A percentile compares a stretch with the other conserved stretches of the same genome.
phyloP scores from a whole-genome alignment of 805 yeast species.

The Metschnikowia drakensbergensis region DNA sequence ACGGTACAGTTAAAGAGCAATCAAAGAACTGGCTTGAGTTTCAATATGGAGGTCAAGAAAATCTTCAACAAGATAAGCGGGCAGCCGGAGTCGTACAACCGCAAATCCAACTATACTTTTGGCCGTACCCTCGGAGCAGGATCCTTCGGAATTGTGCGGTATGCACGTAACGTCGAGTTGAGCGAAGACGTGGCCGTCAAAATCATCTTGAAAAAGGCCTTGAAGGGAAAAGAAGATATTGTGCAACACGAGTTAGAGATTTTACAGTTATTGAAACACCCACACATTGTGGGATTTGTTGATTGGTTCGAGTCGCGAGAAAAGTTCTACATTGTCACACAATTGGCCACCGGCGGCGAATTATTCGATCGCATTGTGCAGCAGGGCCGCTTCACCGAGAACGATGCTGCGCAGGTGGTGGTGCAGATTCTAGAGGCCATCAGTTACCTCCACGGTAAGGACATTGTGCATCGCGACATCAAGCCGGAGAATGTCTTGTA shows the following conservation, averaged over 20 bases:
- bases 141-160: constrained; percentile 86
- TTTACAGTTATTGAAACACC: constrained; percentile 66
- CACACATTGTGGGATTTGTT: constrained; percentile 81
- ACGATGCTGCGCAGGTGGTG: constrained; percentile 75
- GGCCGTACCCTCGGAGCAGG: constrained; percentile 92
- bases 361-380: constrained; percentile 80
- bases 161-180: constrained; percentile 51
- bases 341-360: constrained; percentile 95
- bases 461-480: constrained; percentile 90
- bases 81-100: constrained; percentile 65
- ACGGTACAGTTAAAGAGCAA: no score
- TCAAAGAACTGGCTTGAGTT: no score
- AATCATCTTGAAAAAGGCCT: constrained; percentile 79
- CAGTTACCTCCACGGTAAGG: constrained; percentile 65
- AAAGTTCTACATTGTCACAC: constrained; percentile 90
- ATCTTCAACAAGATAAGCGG: constrained; percentile 57
- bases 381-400: constrained; percentile 82
- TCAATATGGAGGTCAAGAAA: constrained; percentile 23
- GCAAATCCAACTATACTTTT: constrained; percentile 69
- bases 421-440: constrained; percentile 76
- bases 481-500: constrained; percentile 92
- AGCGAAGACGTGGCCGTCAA: constrained; percentile 83
- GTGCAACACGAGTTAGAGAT: constrained; percentile 75
- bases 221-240: constrained; percentile 72
- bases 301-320: constrained; percentile 95